Base-by-base conservation (phyloP, 2,329 filamentous ascomycete species). In the Arachnomyces sp. region DNA sequence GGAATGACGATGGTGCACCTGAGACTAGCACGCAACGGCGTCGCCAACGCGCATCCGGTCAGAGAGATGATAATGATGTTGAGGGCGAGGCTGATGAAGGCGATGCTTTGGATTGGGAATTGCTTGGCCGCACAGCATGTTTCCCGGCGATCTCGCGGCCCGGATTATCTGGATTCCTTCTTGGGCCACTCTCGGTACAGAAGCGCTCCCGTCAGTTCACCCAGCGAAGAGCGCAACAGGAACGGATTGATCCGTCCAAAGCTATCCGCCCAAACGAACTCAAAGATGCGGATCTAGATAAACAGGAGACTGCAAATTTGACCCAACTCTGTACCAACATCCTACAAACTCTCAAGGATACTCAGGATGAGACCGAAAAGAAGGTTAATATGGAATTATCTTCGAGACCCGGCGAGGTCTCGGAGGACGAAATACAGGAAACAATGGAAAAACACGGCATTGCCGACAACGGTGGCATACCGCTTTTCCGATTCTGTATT, bases 151-250 rank as follows among this genome's bases (percentile, higher is more conserved):
- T 84, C 44, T 68, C 74, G 16, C 79, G 90, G 8, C 89, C 90
- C 0, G 76, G 84, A 1, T 72, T 92, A 2, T 78, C 85, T 0
- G 82, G 85, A 2, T 94, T 95, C 53, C 73, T 98, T 5, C 77
- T 95, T 0, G 90, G 92, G 0, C 90, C 90, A 0, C 67, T 96
- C 1, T 93, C 88, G 0, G 77, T 94, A 0, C 84, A 95, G 60
- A 95, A 93, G 60, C 87, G 86, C 54, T 70, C 74, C 6, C 79
- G 89, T 11, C 80, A 81, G 48, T 64, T 80, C 14, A 75, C 76
- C 3, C 82, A 87, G 54, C 77, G 88, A 31, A 79, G 76, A 52
- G 84, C 80, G 0, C 76, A 78, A 1, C 77, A 90, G 47, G 77
- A 80, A 41, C 76, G 79, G 4, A 77, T 82, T 41, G 78, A 79